phyloP scores from a whole-genome alignment of 2,329 filamentous ascomycete genomes.

The Chrysoporthe cubensis region DNA sequence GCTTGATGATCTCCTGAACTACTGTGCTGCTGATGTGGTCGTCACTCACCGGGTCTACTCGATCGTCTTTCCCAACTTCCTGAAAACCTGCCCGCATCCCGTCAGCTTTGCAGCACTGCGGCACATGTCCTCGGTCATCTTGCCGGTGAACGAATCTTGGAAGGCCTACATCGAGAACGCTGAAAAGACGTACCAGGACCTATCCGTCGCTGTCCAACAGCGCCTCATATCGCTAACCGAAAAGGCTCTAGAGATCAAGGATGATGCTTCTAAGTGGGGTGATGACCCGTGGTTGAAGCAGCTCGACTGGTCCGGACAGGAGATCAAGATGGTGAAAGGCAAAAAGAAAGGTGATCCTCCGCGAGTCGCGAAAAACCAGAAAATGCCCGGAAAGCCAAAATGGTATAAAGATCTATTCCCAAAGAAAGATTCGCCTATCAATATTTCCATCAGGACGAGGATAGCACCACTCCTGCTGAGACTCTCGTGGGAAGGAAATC shows the following conservation, averaged over 20 bases:
- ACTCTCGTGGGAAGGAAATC: conserved; percentile 86
- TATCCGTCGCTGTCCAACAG: conserved; percentile 77
- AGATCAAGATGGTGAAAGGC: conserved; percentile 86
- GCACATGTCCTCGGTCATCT: conserved; percentile 89
- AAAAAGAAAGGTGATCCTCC: conserved; percentile 87
- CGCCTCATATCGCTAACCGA: conserved; percentile 75
- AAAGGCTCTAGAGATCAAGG: conserved; percentile 76
- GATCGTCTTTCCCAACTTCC: conserved; percentile 87
- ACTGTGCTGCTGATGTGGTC: conserved; percentile 92
- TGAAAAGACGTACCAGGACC: conserved; percentile 79
- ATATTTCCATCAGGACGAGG: conserved; percentile 81
- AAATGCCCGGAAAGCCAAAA: conserved; percentile 89
- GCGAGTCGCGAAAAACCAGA: conserved; percentile 79
- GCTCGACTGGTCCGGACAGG: conserved; percentile 94
- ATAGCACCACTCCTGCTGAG: conserved; percentile 84
- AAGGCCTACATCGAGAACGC: conserved; percentile 80
- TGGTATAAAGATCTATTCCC: conserved; percentile 95
- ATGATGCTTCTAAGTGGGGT: conserved; percentile 68
- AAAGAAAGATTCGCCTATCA: conserved; percentile 70
- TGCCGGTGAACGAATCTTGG: conserved; percentile 90
- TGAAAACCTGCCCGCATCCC: conserved; percentile 90
- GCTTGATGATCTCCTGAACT: conserved; percentile 83
- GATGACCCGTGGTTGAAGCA: conserved; percentile 91
- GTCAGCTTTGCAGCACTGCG: conserved; percentile 95
- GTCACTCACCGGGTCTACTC: conserved; percentile 95